Evolutionary conservation across 371 early-diverging fungal genomes (phyloP).

Genomic region (Mucor racemosus): DNA sequence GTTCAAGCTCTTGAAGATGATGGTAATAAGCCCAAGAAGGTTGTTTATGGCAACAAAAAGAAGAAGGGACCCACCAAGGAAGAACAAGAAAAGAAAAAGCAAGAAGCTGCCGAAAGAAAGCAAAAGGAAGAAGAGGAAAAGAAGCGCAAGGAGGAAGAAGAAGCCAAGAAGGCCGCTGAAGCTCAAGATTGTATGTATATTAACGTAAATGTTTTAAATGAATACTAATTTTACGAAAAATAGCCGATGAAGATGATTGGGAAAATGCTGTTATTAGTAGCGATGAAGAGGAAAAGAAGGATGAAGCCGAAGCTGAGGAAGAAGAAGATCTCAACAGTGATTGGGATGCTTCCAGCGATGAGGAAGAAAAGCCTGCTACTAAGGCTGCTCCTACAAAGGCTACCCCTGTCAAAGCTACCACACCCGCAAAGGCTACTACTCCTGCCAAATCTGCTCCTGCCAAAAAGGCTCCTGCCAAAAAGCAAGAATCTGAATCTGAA

Average conservation of each 20-base stretch:
- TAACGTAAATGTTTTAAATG: background rate
- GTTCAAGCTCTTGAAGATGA: constrained; percentile 73
- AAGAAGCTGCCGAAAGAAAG: constrained; percentile 50
- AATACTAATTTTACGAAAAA: background rate
- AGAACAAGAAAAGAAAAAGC: constrained; percentile 39
- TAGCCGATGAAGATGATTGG: constrained; percentile 52
- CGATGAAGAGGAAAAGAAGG: constrained; percentile 41
- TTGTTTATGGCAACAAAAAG: constrained; percentile 62
- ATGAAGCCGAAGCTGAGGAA: constrained; percentile 19
- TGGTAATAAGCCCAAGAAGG: constrained; percentile 48
- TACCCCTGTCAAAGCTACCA: constrained; percentile 25
- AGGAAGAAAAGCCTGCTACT: constrained; percentile 50
- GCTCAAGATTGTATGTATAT: constrained; percentile 44
- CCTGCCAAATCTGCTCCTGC: constrained; percentile 31
- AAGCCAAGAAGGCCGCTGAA: constrained; percentile 46
- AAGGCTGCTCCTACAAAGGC: constrained; percentile 39
- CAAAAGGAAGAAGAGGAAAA: constrained; percentile 53
- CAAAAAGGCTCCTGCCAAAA: constrained; percentile 37
- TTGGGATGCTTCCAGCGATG: constrained; percentile 66
- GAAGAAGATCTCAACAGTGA: constrained; percentile 61
- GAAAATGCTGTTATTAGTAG: constrained; percentile 56
- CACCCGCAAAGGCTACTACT: too few species aligned
- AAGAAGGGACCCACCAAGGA: constrained; percentile 59
- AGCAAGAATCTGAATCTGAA: constrained; percentile 36
- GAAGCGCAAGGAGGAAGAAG: constrained; percentile 53